Evolutionary conservation across 208 protist genomes (phyloP), one percentile per base, ranked within the genome.

Genomic region (Blastocrithidia nonstop): DNA sequence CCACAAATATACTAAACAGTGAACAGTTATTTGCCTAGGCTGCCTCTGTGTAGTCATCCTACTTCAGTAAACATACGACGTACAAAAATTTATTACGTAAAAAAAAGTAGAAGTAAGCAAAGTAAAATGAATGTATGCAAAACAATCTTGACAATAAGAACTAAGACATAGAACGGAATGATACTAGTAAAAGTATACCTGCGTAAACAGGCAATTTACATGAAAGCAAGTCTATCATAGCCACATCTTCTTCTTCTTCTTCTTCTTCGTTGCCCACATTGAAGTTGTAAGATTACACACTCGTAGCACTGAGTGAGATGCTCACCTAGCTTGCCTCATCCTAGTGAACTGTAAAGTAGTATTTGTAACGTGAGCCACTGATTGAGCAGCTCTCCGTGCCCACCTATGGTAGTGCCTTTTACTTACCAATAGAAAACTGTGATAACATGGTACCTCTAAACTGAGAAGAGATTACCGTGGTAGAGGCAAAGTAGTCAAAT

Each of bases 241-340:
- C n/a, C 11, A 15, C 29, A n/a, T 35, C 29, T 66, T 20, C 40
- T 65, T 5, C 66, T 62, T 6, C 51, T 44, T 8, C 62, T 71
- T 20, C 66, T 79, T 59, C 27, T 51, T 25, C 59, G 71, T 5
- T n/a, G 29, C 29, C 11, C n/a, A n/a, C 49, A 52, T 11, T 31
- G 19, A 6, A 5, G 24, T 6, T 36, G 50, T 26, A 32, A 19
- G 19, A 37, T 16, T 32, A 33, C 8, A 25, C 23, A 4, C 20
- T 44, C 4, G 15, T 33, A n/a, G 2, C 11, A n/a, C 26, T 53
- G 35, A 26, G 13, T 21, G 17, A 2, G 3, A 23, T 38, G 15
- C 16, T 17, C 35, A 38, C 16, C 6, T 27, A 11, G 32, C 32
- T 33, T 35, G 47, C 2, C 21, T 28, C n/a, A 28, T 43, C n/a